A percentile compares a stretch with the other conserved stretches of the same genome.
phyloP scores from a whole-genome alignment of 192 early-diverging fungal genomes.

The Globomyces pollinis-pini region DNA sequence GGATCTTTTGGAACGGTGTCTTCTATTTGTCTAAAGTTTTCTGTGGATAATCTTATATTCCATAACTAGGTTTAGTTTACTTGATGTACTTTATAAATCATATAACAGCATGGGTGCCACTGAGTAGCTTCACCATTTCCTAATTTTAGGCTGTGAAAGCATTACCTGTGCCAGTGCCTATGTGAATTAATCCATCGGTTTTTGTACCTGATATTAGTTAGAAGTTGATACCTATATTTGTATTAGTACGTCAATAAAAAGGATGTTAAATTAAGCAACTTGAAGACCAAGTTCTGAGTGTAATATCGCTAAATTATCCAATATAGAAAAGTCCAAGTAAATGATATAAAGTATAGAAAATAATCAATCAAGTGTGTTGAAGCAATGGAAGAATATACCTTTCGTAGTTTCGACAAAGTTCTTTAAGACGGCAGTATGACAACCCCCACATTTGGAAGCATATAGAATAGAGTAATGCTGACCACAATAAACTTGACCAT shows the following conservation, averaged over 20 bases:
- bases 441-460: conserved; percentile 92
- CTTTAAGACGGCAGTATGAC: conserved; percentile 88
- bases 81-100: conserved; percentile 87
- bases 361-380: too few relatives aligned
- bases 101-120: conserved; percentile 99
- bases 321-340: too few relatives aligned
- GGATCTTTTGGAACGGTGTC: conserved; percentile 12
- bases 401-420: conserved; percentile 91
- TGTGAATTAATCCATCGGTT: too few relatives aligned
- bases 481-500: conserved; percentile 87
- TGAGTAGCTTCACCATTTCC: conserved; percentile 66
- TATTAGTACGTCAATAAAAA: too few relatives aligned
- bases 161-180: conserved; percentile 52
- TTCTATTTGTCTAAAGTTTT: conserved; percentile 10
- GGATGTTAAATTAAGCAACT: too few relatives aligned
- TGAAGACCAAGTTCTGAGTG: too few relatives aligned
- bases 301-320: too few relatives aligned
- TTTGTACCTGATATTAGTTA: too few relatives aligned
- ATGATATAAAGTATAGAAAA: too few relatives aligned
- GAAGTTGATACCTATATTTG: too few relatives aligned
- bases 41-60: conserved; percentile 31
- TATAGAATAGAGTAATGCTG: conserved; percentile 88
- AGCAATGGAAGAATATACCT: too few relatives aligned
- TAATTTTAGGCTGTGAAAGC: too few relatives aligned
- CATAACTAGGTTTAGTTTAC: conserved; percentile 24